Conservation (phyloP, 2,329 filamentous ascomycete species). For the Elsinoe perseae region DNA sequence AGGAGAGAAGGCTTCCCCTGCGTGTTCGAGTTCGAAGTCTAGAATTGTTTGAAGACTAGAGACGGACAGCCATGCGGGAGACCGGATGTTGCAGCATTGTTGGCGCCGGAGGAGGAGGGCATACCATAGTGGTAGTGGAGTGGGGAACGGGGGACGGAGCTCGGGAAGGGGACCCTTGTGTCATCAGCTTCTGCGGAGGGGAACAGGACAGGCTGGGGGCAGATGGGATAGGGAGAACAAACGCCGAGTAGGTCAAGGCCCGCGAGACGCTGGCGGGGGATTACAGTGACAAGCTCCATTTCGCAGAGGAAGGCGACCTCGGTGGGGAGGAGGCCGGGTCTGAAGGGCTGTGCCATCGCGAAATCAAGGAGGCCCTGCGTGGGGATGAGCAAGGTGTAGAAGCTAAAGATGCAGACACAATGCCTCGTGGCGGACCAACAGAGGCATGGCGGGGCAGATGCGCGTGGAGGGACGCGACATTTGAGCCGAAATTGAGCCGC, state of each 20-base stretch:
- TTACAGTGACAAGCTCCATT: constrained; percentile 91
- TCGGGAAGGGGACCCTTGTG: constrained; percentile 65
- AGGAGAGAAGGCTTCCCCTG: constrained; percentile 66
- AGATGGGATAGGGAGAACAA: constrained; percentile 38
- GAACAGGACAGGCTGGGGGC: constrained; percentile 19
- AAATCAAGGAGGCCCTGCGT: too few species aligned
- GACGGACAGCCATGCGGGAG: constrained; percentile 80
- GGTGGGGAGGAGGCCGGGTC: constrained; percentile 64
- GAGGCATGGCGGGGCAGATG: constrained; percentile 5
- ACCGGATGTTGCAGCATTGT: constrained; percentile 82
- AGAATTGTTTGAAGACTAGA: constrained; percentile 70
- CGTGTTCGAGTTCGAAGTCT: constrained; percentile 65
- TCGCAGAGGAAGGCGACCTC: constrained; percentile 94
- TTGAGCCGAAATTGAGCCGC: constrained; percentile 13
- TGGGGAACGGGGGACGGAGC: constrained; percentile 73
- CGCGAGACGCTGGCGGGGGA: constrained; percentile 85
- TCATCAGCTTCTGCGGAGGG: constrained; percentile 14
- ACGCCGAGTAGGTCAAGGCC: constrained; percentile 78
- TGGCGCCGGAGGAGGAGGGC: constrained; percentile 92
- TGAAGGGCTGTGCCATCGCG: constrained; percentile 54
- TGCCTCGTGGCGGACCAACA: background rate
- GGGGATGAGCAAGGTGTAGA: too few species aligned
- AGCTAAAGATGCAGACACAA: background rate
- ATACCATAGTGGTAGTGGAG: constrained; percentile 82
- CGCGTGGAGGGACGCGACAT: constrained; percentile 5